Percentiles rank a stretch among this genome's conserved stretches.
Conservation (phyloP, 805 yeast species). For the Candida boleticola region DNA sequence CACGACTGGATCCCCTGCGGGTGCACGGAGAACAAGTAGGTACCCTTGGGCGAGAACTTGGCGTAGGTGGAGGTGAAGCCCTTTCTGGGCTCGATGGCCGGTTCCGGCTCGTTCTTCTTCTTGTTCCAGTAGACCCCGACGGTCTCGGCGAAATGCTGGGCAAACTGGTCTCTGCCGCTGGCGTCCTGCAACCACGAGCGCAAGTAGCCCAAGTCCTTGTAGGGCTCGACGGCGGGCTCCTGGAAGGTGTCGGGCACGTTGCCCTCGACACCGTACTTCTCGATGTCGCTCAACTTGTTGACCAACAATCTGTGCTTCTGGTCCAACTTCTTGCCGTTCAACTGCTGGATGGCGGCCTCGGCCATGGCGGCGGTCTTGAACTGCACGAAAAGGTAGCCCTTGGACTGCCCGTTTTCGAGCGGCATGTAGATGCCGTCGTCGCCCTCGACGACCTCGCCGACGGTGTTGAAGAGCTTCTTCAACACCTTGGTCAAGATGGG, state of each 20-base stretch:
- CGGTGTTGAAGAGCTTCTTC: conserved; percentile 71
- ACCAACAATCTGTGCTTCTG: conserved; percentile 86
- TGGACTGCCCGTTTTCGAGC: conserved; percentile 70
- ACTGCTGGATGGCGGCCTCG: conserved; percentile 70
- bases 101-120: conserved; percentile 69
- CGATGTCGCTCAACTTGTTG: conserved; percentile 80
- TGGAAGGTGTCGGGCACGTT: conserved; percentile 57
- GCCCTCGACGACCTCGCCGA: conserved; percentile 64
- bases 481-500: conserved; percentile 83
- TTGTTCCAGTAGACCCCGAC: conserved; percentile 89
- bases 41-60: conserved; percentile 91
- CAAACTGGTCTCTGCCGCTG: conserved; percentile 85
- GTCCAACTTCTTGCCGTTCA: conserved; percentile 89
- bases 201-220: conserved; percentile 75
- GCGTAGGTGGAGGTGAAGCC: conserved; percentile 88
- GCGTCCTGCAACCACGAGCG: conserved; percentile 90
- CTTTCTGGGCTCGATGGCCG: conserved; percentile 71
- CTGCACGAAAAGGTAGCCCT: conserved; percentile 85
- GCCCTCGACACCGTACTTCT: conserved; percentile 68
- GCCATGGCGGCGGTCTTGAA: conserved; percentile 68
- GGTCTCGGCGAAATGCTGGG: conserved; percentile 72
- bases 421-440: conserved; percentile 80
- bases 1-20: conserved; percentile 94
- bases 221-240: conserved; percentile 73
- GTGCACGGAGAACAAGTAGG: conserved; percentile 81